A percentile compares a stretch with the other conserved stretches of the same genome.
Evolutionary conservation across 2,329 filamentous ascomycete species (phyloP).

Genomic region (Aaosphaeria arxii): DNA sequence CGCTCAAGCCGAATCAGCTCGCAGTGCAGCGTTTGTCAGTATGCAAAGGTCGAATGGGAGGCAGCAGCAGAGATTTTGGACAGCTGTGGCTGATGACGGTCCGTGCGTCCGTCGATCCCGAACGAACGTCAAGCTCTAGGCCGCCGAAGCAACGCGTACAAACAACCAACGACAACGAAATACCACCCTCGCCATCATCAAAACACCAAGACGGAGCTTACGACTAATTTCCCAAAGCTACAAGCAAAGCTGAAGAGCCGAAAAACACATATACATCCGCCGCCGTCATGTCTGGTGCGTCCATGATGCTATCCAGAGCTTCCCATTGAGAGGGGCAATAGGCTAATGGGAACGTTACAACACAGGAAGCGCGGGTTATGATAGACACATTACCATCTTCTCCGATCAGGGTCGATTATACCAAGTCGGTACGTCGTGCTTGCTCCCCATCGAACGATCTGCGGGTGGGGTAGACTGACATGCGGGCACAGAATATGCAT

Average conservation of each 20-base stretch:
- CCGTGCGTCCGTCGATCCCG: constrained; percentile 13
- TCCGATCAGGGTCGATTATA: constrained; percentile 97
- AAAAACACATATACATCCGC: constrained; percentile 21
- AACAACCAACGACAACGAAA: constrained; percentile 15
- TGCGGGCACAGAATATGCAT: constrained; percentile 82
- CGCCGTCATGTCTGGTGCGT: constrained; percentile 43
- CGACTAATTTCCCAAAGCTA: constrained; percentile 23
- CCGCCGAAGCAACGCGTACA: constrained; percentile 33
- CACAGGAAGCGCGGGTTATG: constrained; percentile 64
- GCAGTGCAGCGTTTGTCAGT: constrained; percentile 16
- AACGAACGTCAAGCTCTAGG: constrained; percentile 25
- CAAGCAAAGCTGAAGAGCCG: constrained; percentile 26
- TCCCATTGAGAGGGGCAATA: constrained; percentile 17
- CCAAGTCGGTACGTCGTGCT: constrained; percentile 86
- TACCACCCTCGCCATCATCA: constrained; percentile 14
- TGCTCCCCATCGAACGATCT: neutral
- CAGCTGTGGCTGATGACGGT: constrained; percentile 12
- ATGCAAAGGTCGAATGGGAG: constrained; percentile 32
- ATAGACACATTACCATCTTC: constrained; percentile 99
- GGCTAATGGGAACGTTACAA: constrained; percentile 18
- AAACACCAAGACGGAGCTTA: constrained; percentile 23
- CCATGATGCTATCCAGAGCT: constrained; percentile 8
- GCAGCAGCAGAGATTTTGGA: constrained; percentile 28
- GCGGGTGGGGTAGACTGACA: neutral
- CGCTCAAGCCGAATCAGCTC: constrained; percentile 38